These are phyloP conservation scores for Gloeostereum incarnatum DNA, from an alignment of 768 basidiomycete species.

Conservation along the genomic window DNA sequence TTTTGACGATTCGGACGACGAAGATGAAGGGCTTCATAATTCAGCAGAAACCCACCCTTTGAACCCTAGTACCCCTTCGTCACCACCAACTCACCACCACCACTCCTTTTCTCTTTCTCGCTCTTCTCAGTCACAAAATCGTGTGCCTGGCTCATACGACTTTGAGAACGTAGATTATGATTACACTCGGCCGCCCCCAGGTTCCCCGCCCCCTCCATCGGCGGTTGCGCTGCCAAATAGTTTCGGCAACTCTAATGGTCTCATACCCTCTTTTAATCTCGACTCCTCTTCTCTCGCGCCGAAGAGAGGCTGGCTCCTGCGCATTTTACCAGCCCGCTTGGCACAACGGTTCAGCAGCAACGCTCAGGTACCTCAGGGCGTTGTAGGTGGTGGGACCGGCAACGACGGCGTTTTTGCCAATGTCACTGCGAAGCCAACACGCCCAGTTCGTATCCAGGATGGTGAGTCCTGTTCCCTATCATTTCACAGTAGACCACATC, in stretches of 20 bases:
- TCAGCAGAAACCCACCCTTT: constrained; percentile 42
- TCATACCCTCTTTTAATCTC: constrained; percentile 41
- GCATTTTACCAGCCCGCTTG: constrained; percentile 50
- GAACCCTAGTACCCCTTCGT: constrained; percentile 29
- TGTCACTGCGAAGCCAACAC: constrained; percentile 79
- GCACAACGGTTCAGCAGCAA: constrained; percentile 35
- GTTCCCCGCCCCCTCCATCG: constrained; percentile 65
- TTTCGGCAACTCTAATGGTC: constrained; percentile 68
- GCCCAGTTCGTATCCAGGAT: constrained; percentile 48
- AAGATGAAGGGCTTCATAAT: constrained; percentile 44
- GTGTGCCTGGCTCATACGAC: constrained; percentile 47
- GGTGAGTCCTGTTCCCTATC: constrained; percentile 28
- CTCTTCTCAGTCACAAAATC: constrained; percentile 13
- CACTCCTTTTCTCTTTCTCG: too few species aligned
- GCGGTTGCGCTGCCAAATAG: constrained; percentile 58
- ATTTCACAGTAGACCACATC: constrained; percentile 1
- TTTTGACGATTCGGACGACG: constrained; percentile 73
- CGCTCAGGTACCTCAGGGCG: constrained; percentile 26
- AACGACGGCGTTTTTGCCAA: constrained; percentile 96
- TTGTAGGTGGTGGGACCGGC: constrained; percentile 53
- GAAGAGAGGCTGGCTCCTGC: constrained; percentile 41
- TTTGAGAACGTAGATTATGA: constrained; percentile 78
- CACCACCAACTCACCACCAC: constrained; percentile 16
- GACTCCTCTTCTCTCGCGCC: constrained; percentile 20
- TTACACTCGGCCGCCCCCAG: constrained; percentile 76